Conservation (phyloP, 1,139 yeast genomes). For the Taphrina populina region DNA sequence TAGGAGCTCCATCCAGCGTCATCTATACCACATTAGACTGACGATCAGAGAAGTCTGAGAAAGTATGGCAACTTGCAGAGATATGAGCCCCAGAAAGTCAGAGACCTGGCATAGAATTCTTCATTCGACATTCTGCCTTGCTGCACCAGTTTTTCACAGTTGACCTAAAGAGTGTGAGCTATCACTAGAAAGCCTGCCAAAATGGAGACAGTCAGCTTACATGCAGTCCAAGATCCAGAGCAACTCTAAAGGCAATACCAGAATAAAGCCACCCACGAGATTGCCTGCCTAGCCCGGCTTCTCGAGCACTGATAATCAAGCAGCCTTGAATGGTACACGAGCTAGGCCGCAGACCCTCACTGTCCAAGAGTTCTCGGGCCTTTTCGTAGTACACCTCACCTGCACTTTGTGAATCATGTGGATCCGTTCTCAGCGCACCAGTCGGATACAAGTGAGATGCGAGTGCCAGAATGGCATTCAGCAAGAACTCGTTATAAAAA, state of each 20-base stretch:
- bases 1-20: neutral
- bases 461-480: constrained; percentile 1
- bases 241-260: neutral
- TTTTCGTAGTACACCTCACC: neutral
- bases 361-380: neutral
- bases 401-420: neutral
- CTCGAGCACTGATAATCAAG: neutral
- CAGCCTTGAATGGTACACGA: neutral
- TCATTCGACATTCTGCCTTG: neutral
- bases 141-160: neutral
- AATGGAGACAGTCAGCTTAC: neutral
- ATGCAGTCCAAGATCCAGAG: neutral
- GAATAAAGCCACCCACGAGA: constrained; percentile 1
- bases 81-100: neutral
- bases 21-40: neutral
- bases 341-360: neutral
- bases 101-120: neutral
- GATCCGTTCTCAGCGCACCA: neutral
- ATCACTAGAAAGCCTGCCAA: neutral
- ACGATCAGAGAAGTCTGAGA: neutral
- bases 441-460: neutral
- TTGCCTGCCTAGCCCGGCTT: neutral
- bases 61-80: neutral
- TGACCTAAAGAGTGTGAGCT: neutral
- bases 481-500: neutral